Conservation (phyloP, 805 yeast genomes). For the Yarrowia divulgata region DNA sequence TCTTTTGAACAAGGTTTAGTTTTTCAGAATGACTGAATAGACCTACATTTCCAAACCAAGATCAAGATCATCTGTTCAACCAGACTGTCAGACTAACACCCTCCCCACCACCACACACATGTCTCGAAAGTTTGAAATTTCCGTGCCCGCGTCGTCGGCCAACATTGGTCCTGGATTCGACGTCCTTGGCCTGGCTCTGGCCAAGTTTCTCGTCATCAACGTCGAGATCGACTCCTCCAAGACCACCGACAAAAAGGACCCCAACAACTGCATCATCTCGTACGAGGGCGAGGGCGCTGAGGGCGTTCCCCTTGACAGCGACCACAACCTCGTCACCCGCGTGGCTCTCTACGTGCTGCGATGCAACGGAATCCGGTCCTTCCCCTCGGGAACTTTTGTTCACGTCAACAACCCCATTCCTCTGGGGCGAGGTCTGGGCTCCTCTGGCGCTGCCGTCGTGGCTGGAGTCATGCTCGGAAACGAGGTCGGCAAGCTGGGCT, state of each 20-base stretch:
- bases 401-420: constrained; percentile 92
- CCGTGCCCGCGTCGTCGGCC: constrained; percentile 96
- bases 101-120: constrained; percentile 50
- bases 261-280: constrained; percentile 70
- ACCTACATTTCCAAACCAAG: background rate
- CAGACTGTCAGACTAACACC: too few relatives aligned
- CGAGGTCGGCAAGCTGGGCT: constrained; percentile 75
- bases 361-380: constrained; percentile 74
- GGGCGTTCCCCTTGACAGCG: constrained; percentile 78
- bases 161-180: constrained; percentile 99
- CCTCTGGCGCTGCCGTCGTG: constrained; percentile 98
- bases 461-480: constrained; percentile 94
- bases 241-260: constrained; percentile 56
- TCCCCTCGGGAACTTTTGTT: constrained; percentile 84
- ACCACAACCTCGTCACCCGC: constrained; percentile 84
- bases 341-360: constrained; percentile 92
- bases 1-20: background rate
- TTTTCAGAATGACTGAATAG: constrained; percentile 2
- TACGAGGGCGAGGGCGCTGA: constrained; percentile 83
- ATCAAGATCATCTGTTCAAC: too few relatives aligned
- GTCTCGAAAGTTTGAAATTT: constrained; percentile 64
- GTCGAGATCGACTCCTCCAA: constrained; percentile 65
- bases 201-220: constrained; percentile 71
- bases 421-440: constrained; percentile 94
- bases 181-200: constrained; percentile 90